Conservation (phyloP, 306 rosid species). For the Pachyrhizus erosus region DNA sequence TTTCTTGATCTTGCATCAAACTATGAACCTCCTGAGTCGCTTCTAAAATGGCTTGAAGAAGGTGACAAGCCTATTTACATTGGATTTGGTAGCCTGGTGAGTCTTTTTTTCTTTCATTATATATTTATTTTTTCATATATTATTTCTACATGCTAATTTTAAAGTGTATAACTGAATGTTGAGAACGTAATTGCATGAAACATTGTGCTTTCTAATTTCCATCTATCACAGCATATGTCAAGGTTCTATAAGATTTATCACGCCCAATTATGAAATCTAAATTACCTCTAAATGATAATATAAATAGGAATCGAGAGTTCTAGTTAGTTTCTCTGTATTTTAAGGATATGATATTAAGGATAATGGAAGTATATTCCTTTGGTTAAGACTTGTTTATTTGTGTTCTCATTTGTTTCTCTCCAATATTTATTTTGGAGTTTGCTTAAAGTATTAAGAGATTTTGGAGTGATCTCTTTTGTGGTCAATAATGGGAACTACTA, state of each 20-base stretch:
- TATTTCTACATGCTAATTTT: slow-evolving; percentile 23
- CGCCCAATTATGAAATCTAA: background rate
- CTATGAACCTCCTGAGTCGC: slow-evolving; percentile 84
- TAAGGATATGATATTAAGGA: too few relatives aligned
- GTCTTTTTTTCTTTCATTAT: slow-evolving; percentile 39
- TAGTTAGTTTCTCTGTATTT: too few relatives aligned
- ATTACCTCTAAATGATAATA: background rate
- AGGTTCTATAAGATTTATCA: background rate
- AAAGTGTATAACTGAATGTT: background rate
- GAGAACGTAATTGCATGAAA: background rate
- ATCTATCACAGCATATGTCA: background rate
- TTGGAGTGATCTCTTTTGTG: too few relatives aligned
- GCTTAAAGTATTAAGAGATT: too few relatives aligned
- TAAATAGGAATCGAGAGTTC: background rate
- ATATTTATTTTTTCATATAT: slow-evolving; percentile 7
- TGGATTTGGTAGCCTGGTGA: slow-evolving; percentile 97
- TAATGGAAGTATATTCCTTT: too few relatives aligned
- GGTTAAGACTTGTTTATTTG: too few relatives aligned
- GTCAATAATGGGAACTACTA: too few relatives aligned
- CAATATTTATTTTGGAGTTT: too few relatives aligned
- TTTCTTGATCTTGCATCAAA: slow-evolving; percentile 99
- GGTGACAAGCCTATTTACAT: slow-evolving; percentile 92
- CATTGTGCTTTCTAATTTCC: slow-evolving; percentile 1
- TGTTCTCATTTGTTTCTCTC: too few relatives aligned
- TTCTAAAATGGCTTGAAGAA: slow-evolving; percentile 84